phyloP scores from a whole-genome alignment of 2,329 filamentous ascomycete genomes.

The Aspergillus flavus region DNA sequence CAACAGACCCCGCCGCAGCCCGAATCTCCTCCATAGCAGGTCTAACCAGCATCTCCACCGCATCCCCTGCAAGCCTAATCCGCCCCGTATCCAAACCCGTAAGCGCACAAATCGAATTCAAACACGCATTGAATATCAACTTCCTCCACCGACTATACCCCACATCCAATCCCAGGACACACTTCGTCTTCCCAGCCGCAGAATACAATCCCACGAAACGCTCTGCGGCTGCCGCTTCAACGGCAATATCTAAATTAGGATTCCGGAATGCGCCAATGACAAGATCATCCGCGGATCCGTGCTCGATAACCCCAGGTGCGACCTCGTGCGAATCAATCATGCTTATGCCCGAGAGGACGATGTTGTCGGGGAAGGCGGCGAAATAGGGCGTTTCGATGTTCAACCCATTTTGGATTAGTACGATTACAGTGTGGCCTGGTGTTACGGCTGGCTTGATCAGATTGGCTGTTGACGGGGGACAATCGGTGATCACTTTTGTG shows the following conservation, averaged over 20 bases:
- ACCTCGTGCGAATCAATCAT: slow-evolving; percentile 57
- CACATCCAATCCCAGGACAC: slow-evolving; percentile 40
- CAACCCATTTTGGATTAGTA: slow-evolving; percentile 65
- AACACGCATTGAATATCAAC: slow-evolving; percentile 54
- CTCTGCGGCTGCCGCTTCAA: slow-evolving; percentile 16
- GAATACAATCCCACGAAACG: slow-evolving; percentile 54
- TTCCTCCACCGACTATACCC: slow-evolving; percentile 36
- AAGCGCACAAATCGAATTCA: slow-evolving; percentile 58
- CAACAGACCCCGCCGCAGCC: slow-evolving; percentile 49
- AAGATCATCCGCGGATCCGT: slow-evolving; percentile 56
- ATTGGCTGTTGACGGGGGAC: slow-evolving; percentile 51
- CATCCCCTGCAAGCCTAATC: slow-evolving; percentile 48
- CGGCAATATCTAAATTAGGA: slow-evolving; percentile 1
- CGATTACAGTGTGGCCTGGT: slow-evolving; percentile 53
- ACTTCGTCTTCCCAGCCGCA: slow-evolving; percentile 48
- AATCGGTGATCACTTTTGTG: slow-evolving; percentile 64
- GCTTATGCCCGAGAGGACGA: slow-evolving; percentile 57
- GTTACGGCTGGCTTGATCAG: slow-evolving; percentile 57
- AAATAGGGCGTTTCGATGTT: slow-evolving; percentile 62
- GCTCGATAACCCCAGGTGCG: slow-evolving; percentile 51
- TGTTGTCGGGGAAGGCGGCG: slow-evolving; percentile 53
- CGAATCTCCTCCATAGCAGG: slow-evolving; percentile 54
- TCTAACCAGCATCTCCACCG: slow-evolving; percentile 51
- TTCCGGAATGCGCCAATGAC: slow-evolving; percentile 54
- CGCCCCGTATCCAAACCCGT: slow-evolving; percentile 55